A percentile compares a stretch with the other conserved stretches of the same genome.
Evolutionary conservation across 768 basidiomycete genomes (phyloP).

Genomic region (Flagelloscypha sp.): DNA sequence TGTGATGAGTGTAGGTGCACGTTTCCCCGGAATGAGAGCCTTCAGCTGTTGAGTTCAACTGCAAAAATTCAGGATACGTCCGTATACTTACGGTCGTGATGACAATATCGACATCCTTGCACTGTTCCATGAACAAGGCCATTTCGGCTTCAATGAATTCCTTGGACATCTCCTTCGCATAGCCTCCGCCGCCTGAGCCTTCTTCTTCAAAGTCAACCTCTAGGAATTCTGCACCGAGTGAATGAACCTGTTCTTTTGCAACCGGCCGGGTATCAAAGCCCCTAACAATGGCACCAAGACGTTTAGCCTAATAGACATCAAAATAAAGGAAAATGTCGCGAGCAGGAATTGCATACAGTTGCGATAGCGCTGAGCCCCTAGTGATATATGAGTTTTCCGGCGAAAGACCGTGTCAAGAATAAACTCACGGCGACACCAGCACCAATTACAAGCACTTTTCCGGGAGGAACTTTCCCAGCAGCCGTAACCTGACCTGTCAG

Average conservation of each 20-base stretch:
- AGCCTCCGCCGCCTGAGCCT: slow-evolving; percentile 75
- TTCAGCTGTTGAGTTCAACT: slow-evolving; percentile 15
- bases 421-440: slow-evolving; percentile 86
- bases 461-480: slow-evolving; percentile 77
- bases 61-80: not conserved
- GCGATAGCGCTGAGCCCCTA: slow-evolving; percentile 84
- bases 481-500: slow-evolving; percentile 88
- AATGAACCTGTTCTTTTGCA: slow-evolving; percentile 84
- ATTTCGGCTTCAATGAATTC: slow-evolving; percentile 85
- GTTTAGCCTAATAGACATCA: slow-evolving; percentile 45
- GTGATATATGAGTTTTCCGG: too few relatives aligned
- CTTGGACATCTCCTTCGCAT: slow-evolving; percentile 87
- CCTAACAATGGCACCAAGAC: slow-evolving; percentile 82
- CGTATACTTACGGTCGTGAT: slow-evolving; percentile 59
- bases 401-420: too few relatives aligned
- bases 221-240: slow-evolving; percentile 84
- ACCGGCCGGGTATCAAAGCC: slow-evolving; percentile 83
- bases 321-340: not conserved
- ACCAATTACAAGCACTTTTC: slow-evolving; percentile 81
- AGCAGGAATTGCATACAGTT: slow-evolving; percentile 40
- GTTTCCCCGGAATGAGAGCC: slow-evolving; percentile 82
- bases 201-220: slow-evolving; percentile 76
- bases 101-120: slow-evolving; percentile 83
- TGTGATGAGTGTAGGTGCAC: slow-evolving; percentile 79
- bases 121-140: slow-evolving; percentile 82